A percentile compares a stretch with the other conserved stretches of the same genome.
These are phyloP conservation scores for Hymenoscyphus repandus DNA, from an alignment of 2,329 filamentous ascomycete species.

Conservation along the genomic window DNA sequence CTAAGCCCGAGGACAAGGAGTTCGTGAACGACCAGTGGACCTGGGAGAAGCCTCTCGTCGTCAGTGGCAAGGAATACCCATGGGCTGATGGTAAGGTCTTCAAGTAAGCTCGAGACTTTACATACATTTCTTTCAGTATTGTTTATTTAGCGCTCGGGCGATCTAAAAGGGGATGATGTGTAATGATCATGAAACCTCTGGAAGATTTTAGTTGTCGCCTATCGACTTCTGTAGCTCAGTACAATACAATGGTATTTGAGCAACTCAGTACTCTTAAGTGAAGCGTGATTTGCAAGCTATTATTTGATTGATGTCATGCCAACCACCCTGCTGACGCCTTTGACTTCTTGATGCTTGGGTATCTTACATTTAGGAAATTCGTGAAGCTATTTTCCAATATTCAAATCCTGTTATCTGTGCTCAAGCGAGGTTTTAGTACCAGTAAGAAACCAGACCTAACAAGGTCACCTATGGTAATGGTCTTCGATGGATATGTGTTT, in stretches of 20 bases:
- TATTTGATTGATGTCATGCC: background rate
- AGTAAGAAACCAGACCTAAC: background rate
- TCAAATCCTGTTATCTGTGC: no score
- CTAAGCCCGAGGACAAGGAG: constrained; percentile 76
- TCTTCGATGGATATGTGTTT: background rate
- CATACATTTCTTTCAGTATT: constrained; percentile 10
- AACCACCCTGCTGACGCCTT: no score
- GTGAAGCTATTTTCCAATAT: background rate
- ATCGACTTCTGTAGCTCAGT: constrained; percentile 9
- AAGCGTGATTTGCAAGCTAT: background rate
- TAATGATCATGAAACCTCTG: constrained; percentile 21
- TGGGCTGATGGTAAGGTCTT: constrained; percentile 96
- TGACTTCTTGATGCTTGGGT: background rate
- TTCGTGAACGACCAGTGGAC: constrained; percentile 85
- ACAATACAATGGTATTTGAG: constrained; percentile 12
- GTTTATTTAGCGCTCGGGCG: constrained; percentile 19
- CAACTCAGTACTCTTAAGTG: background rate
- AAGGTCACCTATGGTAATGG: background rate
- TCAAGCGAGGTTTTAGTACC: background rate
- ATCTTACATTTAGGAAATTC: background rate
- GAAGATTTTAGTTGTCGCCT: constrained; percentile 5
- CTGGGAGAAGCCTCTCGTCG: constrained; percentile 79
- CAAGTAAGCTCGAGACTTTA: constrained; percentile 63
- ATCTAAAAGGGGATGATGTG: constrained; percentile 10
- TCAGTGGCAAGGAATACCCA: constrained; percentile 82